These are phyloP conservation scores for Glycine latifolia DNA, from an alignment of 306 rosid genomes.

Conservation along the genomic window DNA sequence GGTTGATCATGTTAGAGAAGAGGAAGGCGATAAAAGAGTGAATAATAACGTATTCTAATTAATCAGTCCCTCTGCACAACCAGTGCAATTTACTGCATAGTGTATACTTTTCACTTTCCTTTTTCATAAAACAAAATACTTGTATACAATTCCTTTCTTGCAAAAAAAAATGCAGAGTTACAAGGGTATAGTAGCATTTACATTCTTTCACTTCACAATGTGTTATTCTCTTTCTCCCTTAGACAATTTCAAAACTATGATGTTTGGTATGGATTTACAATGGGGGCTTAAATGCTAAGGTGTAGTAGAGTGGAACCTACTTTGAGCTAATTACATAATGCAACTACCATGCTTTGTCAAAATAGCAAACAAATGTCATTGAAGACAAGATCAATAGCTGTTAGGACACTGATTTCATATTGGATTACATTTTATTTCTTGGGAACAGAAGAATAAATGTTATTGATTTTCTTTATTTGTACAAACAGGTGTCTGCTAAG, in stretches of 20 bases:
- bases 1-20: constrained; percentile 38
- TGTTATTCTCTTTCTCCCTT: neutral
- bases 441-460: neutral
- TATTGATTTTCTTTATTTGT: neutral
- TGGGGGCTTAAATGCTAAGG: neutral
- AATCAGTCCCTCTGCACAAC: constrained; percentile 40
- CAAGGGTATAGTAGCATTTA: constrained; percentile 22
- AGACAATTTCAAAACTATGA: neutral
- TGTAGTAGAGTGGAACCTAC: constrained; percentile 9
- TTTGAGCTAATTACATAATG: constrained; percentile 12
- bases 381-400: constrained; percentile 15
- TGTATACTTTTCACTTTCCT: constrained; percentile 39
- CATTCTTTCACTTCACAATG: constrained; percentile 8
- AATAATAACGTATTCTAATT: constrained; percentile 42
- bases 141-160: constrained; percentile 44
- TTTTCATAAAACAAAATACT: constrained; percentile 12
- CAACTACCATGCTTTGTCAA: constrained; percentile 13
- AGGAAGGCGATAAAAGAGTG: constrained; percentile 37
- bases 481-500: too few relatives aligned
- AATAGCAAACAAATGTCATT: constrained; percentile 12
- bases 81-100: constrained; percentile 44
- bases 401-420: constrained; percentile 13
- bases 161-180: constrained; percentile 33
- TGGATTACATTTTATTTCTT: neutral
- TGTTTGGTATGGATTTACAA: neutral